phyloP scores from a whole-genome alignment of 2,329 filamentous ascomycete species.

The Fusarium algeriense region DNA sequence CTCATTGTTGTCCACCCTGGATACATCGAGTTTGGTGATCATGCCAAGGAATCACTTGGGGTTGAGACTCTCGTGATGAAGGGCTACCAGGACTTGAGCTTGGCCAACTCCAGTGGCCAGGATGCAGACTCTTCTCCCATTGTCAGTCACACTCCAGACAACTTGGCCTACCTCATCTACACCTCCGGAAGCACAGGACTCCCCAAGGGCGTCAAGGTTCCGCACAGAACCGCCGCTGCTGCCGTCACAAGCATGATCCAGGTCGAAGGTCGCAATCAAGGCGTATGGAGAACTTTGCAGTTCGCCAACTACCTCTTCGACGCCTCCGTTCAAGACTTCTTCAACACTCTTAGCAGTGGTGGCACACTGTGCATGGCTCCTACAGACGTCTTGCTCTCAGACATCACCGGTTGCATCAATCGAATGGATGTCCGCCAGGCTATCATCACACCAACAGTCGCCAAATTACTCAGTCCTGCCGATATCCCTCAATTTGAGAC shows the following conservation, averaged over 20 bases:
- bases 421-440: neutral
- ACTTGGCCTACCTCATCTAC: neutral
- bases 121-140: neutral
- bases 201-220: neutral
- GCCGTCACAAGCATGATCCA: conserved; percentile 1
- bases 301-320: conserved; percentile 9
- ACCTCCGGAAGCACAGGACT: neutral
- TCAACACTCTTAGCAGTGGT: neutral
- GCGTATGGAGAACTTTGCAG: neutral
- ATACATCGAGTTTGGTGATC: neutral
- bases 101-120: neutral
- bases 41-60: neutral
- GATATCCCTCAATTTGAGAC: neutral
- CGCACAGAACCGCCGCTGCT: neutral
- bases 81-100: neutral
- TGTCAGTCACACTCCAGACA: neutral
- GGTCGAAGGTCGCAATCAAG: neutral
- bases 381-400: neutral
- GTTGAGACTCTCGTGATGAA: neutral
- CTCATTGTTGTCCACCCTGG: conserved; percentile 15
- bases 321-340: conserved; percentile 1
- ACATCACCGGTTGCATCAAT: neutral
- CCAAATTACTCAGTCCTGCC: neutral
- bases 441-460: conserved; percentile 7
- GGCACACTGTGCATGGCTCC: neutral